Evolutionary conservation across 495 filamentous ascomycete species (phyloP).

Genomic region (Aspergillus panamensis): DNA sequence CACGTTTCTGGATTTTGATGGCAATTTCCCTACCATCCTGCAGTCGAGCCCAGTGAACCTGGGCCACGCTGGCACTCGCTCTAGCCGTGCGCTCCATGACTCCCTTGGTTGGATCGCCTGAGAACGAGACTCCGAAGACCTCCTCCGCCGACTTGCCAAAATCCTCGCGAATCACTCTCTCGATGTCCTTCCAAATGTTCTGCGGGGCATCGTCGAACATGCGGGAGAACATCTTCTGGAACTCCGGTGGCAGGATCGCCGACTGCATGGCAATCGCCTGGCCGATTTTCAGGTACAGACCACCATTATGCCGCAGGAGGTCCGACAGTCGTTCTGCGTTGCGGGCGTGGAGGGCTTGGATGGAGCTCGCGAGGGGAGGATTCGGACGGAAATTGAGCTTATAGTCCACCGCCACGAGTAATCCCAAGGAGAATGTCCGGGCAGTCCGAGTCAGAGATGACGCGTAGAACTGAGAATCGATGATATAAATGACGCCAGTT

Average conservation of each 20-base stretch:
- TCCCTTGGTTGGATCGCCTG: conserved; percentile 60
- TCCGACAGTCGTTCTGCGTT: conserved; percentile 79
- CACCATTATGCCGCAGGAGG: conserved; percentile 79
- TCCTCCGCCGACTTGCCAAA: conserved; percentile 81
- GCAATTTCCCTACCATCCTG: conserved; percentile 85
- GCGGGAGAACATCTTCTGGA: conserved; percentile 87
- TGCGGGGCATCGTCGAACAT: conserved; percentile 99
- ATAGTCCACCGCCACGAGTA: conserved; percentile 87
- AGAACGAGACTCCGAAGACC: conserved; percentile 82
- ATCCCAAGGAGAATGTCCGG: conserved; percentile 72
- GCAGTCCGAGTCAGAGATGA: conserved; percentile 73
- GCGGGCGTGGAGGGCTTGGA: conserved; percentile 70
- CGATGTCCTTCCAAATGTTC: conserved; percentile 85
- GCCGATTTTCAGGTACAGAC: conserved; percentile 94
- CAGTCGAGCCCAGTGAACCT: conserved; percentile 91
- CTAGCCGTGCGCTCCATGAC: conserved; percentile 84
- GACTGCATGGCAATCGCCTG: conserved; percentile 99
- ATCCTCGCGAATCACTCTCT: conserved; percentile 81
- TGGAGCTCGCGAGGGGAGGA: conserved; percentile 63
- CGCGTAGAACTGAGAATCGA: conserved; percentile 73
- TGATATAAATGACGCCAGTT: conserved; percentile 56
- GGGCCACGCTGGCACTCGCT: conserved; percentile 88
- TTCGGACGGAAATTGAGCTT: conserved; percentile 90
- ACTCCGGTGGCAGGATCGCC: conserved; percentile 86
- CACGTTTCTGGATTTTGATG: conserved; percentile 93